Evolutionary conservation across 2,329 filamentous ascomycete species (phyloP), one percentile per base, ranked within the genome.

Genomic region (Xylariaceae sp.): DNA sequence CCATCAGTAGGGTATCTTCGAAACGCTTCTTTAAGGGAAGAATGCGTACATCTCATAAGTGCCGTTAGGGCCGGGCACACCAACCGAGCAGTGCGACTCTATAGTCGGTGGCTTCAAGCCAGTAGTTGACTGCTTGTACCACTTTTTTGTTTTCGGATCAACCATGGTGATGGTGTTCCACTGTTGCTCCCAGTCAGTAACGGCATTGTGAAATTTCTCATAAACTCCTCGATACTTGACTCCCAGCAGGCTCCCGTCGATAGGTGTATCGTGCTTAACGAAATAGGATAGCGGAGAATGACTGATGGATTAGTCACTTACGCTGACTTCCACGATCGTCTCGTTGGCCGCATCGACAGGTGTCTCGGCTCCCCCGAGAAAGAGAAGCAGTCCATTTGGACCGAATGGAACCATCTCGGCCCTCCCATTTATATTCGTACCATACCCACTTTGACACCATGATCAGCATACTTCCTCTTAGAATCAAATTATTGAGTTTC

Each of bases 21-120:
- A 11, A n/a, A 36, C 6, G 6, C 19, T 38, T 43, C 45, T 46
- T 17, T 17, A 7, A 12, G 14, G 11, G 27, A n/a, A 30, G 31
- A 33, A 15, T 32, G 54, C 63, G 50, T 56, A 68, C 62, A 70
- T 67, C 54, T 71, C 68, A 45, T 68, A 70, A 0, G 66, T 69
- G 36, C 58, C 60, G 27, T 66, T 63, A 5, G 63, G 62, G 0
- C 67, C 64, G 45, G 53, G 49, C 19, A 62, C 64, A 2, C 64
- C 71, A 2, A 67, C 67, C 9, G 57, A 61, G 42, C 71, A 73
- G 36, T 68, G 65, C 2, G 58, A 55, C 19, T 66, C 57, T 1
- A 67, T 48, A 0, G 45, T 45, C 0, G 56, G 53, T 1, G 70
- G 68, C 2, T 55, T 49, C 6, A 47, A 52, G 5, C 69, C 69